Evolutionary conservation across 2,329 filamentous ascomycete species (phyloP), one percentile per base, ranked within the genome.

Genomic region (Zymoseptoria brevis): DNA sequence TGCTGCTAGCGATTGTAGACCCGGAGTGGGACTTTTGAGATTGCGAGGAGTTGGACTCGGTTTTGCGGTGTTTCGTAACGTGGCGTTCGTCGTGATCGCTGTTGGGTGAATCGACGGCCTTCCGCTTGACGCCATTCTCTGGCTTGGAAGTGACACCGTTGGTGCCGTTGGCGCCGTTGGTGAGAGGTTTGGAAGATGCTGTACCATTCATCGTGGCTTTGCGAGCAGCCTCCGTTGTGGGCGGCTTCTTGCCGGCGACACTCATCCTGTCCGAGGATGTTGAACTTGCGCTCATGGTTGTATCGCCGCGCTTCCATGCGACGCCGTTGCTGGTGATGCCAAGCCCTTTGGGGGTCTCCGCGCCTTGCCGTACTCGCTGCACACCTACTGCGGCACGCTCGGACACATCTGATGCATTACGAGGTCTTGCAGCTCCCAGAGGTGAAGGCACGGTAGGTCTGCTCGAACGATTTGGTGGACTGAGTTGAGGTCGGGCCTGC

Each of bases 361-460:
- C 66, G 54, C 66, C 68, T 49, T 63, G 64, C 60, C 60, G 65
- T 9, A 53, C 53, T 19, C 65, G 66, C 54, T 70, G 68, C 13
- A 67, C 58, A 26, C 67, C 69, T 4, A 67, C 55, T 9, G 64
- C 66, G 49, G 59, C 62, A 53, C 68, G 59, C 45, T 69, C 69
- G 19, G 70, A 69, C 8, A 81, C 74, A 67, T 86, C 82, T 19
- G 83, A 85, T 26, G 81, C 80, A 68, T 83, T 85, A 61, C 83
- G 79, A 5, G 83, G 83, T 21, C 82, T 82, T 2, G 83, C 85
- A 6, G 81, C 82, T 8, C 81, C 83, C 9, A 86, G 78, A 11
- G 83, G 83, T 16, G 84, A 86, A 2, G 83, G 83, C 56, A 85
- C 85, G 67, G 80, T 81, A 1, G 83, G 82, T 50, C 81, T 83